These are phyloP conservation scores for Mortierella sp. DNA, from an alignment of 371 early-diverging fungal genomes.

Conservation along the genomic window DNA sequence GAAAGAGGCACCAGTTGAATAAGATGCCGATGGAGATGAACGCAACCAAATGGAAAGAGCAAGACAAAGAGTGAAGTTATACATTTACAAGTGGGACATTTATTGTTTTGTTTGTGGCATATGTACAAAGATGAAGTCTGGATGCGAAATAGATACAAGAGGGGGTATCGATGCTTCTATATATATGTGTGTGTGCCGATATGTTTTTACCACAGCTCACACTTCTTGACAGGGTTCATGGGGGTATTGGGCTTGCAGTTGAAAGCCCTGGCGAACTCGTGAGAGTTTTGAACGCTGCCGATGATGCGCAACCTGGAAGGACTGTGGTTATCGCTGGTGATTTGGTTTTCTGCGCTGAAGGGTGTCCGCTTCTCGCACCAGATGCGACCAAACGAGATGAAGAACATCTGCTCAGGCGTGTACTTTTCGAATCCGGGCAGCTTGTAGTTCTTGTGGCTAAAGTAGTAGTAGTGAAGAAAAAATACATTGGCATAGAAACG, in stretches of 20 bases:
- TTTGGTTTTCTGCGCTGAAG: conserved; percentile 49
- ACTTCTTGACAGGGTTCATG: conserved; percentile 67
- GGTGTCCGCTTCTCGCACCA: conserved; percentile 64
- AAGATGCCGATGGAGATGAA: no score
- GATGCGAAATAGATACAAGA: no score
- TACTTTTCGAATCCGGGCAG: conserved; percentile 21
- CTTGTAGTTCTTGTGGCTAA: conserved; percentile 12
- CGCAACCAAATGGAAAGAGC: no score
- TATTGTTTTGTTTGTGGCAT: no score
- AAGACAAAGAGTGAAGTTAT: no score
- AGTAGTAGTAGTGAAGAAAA: no score
- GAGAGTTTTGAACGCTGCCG: conserved; percentile 70
- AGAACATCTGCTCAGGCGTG: conserved; percentile 67
- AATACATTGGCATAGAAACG: no score
- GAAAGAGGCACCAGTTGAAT: no score
- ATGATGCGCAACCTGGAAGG: conserved; percentile 69
- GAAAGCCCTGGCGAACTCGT: conserved; percentile 71
- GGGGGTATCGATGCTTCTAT: no score
- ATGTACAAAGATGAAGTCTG: no score
- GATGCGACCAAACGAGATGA: conserved; percentile 63
- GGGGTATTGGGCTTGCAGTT: conserved; percentile 65
- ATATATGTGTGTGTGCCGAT: no score
- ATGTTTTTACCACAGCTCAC: conserved; percentile 65
- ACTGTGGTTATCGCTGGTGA: conserved; percentile 66
- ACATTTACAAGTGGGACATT: no score